Conservation (phyloP, 345 rosid genomes). For the Combretum micranthum region DNA sequence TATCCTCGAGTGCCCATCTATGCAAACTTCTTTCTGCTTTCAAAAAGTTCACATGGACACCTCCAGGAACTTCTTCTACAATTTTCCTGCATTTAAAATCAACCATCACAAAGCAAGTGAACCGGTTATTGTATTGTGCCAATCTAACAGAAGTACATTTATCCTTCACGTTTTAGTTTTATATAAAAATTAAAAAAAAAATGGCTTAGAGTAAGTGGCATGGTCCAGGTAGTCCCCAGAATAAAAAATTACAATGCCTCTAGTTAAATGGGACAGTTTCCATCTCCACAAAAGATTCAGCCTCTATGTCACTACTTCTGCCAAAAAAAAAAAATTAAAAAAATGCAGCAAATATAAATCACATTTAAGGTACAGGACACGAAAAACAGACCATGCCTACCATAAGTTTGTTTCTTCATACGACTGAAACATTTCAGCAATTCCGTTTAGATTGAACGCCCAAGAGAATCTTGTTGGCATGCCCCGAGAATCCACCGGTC, state of each 20-base stretch:
- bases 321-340: too few species aligned
- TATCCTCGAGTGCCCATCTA: constrained; percentile 92
- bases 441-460: constrained; percentile 80
- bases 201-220: too few species aligned
- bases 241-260: too few species aligned
- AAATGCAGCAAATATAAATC: background rate
- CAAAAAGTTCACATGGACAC: constrained; percentile 81
- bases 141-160: too few species aligned
- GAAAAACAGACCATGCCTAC: constrained; percentile 25
- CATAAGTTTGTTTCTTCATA: constrained; percentile 90
- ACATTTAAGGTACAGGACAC: background rate
- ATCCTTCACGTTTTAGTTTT: too few species aligned
- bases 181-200: too few species aligned
- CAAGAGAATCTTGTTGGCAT: constrained; percentile 65
- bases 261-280: too few species aligned
- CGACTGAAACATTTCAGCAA: constrained; percentile 67
- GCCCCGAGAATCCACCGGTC: constrained; percentile 27
- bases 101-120: background rate
- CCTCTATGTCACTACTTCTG: too few species aligned
- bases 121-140: too few species aligned
- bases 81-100: constrained; percentile 48
- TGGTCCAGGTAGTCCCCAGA: too few species aligned
- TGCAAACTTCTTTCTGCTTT: constrained; percentile 98
- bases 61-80: constrained; percentile 79
- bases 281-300: too few species aligned